phyloP scores from a whole-genome alignment of 2,329 filamentous ascomycete genomes.

The Hypomyces rosellus region DNA sequence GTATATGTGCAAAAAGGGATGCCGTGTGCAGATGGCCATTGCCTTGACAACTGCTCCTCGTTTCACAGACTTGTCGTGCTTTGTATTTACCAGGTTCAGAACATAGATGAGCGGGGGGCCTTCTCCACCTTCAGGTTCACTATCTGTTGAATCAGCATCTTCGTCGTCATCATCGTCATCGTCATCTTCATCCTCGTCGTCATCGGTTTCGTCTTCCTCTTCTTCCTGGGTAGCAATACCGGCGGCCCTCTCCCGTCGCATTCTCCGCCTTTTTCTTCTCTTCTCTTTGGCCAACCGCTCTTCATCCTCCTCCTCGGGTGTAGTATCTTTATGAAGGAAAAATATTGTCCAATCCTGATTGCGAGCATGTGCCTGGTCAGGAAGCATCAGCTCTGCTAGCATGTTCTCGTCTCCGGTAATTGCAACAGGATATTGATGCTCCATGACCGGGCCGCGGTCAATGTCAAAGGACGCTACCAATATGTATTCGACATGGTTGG shows the following conservation, averaged over 20 bases:
- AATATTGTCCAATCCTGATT: conserved; percentile 99
- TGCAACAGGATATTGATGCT: conserved; percentile 90
- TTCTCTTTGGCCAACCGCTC: conserved; percentile 54
- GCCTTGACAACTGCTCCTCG: conserved; percentile 93
- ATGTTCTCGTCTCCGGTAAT: conserved; percentile 98
- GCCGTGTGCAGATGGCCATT: conserved; percentile 97
- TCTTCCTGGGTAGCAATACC: conserved; percentile 41
- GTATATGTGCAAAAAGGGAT: conserved; percentile 97
- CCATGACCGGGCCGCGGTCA: conserved; percentile 93
- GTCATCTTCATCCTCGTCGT: conserved; percentile 44
- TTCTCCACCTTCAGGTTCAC: conserved; percentile 64
- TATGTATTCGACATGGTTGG: conserved; percentile 99
- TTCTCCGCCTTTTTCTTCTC: conserved; percentile 44
- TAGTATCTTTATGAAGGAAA: conserved; percentile 93
- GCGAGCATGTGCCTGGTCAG: conserved; percentile 89
- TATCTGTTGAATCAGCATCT: conserved; percentile 49
- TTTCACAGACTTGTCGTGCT: conserved; percentile 88
- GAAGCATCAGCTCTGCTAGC: conserved; percentile 96
- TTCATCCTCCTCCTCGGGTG: conserved; percentile 72
- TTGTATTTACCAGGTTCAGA: conserved; percentile 94
- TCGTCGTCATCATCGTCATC: conserved; percentile 46
- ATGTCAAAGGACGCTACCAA: conserved; percentile 97
- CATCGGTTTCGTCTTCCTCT: conserved; percentile 36
- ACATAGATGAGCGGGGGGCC: conserved; percentile 95
- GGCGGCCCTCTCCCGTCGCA: conserved; percentile 44